Base-by-base conservation (phyloP, 495 filamentous ascomycete genomes). In the Hypoxylon lienhwacheense region DNA sequence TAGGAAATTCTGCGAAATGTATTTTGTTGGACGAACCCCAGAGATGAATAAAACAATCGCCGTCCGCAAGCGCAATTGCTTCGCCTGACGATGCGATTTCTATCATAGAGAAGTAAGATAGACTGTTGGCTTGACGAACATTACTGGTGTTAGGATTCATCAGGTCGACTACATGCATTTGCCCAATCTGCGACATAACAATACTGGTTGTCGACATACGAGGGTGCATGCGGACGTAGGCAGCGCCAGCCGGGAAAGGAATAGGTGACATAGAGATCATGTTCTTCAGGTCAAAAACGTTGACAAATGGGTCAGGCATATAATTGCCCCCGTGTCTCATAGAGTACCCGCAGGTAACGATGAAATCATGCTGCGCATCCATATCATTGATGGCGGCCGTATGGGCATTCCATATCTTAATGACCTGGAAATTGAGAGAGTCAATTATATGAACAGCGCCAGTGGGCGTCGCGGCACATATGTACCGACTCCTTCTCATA, bases 301-400 rank as follows among this genome's bases (percentile, higher is more conserved):
- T 96, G 44, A 95, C 90, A 37, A 96, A 80, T 1, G 89, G 86
- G 63, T 97, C 93, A 1, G 93, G 84, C 66, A 90, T 88, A 36
- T 75, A 79, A 31, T 68, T 76, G 43, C 57, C 67, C 36, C 68
- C 68, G 40, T 74, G 74, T 58, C 89, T 83, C 12, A 85, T 76
- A 1, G 91, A 92, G 66, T 88, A 93, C n/a, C 93, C 93, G 68
- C 93, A 99, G 17, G 91, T 97, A 14, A 97, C 85, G 21, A 97
- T 80, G 53, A 89, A 90, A 63, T 96, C 90, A 55, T 89, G 86
- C 47, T 90, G 86, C 5, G 90, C 89, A 71, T 97, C 92, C 87
- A 99, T 96, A 65, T 97, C 91, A 65, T 88, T 92, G 56, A 97
- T 87, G 17, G 79, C 82, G 2, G 88, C 85, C 2, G 81, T 79